Conservation (phyloP, 331 rosid genomes). For the Ulmus americana region DNA sequence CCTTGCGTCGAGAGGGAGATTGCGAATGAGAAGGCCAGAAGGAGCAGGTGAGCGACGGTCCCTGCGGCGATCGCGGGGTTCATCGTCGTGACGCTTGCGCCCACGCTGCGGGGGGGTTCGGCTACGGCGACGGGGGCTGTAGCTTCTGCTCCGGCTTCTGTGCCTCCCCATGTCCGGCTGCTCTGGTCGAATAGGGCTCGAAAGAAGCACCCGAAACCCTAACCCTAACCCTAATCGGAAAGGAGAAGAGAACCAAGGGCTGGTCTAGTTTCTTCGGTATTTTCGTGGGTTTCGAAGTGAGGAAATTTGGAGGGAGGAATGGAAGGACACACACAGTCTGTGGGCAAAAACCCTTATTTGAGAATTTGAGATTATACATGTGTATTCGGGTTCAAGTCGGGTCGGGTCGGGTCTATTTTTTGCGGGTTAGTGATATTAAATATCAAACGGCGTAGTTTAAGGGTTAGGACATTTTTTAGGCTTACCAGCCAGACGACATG, state of each 20-base stretch:
- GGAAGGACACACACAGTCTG: not conserved
- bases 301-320: constrained; percentile 10
- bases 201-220: not conserved
- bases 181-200: not conserved
- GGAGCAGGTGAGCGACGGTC: constrained; percentile 94
- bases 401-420: too few species aligned
- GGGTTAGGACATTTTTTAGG: too few species aligned
- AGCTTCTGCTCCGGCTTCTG: constrained; percentile 87
- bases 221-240: constrained; percentile 41
- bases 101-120: constrained; percentile 75
- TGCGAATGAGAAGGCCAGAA: constrained; percentile 90
- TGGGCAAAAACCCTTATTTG: not conserved
- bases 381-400: too few species aligned
- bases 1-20: constrained; percentile 92
- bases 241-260: not conserved
- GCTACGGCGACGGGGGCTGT: constrained; percentile 88
- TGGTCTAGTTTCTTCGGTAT: not conserved
- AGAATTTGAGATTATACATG: not conserved
- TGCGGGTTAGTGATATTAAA: too few species aligned
- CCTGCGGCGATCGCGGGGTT: constrained; percentile 54
- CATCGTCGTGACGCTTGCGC: constrained; percentile 71
- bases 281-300: not conserved
- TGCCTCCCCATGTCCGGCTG: constrained; percentile 49
- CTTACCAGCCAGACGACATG: too few species aligned
- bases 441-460: too few species aligned